Conservation (phyloP, 768 basidiomycete species). For the Pleurotus tuber-regium region DNA sequence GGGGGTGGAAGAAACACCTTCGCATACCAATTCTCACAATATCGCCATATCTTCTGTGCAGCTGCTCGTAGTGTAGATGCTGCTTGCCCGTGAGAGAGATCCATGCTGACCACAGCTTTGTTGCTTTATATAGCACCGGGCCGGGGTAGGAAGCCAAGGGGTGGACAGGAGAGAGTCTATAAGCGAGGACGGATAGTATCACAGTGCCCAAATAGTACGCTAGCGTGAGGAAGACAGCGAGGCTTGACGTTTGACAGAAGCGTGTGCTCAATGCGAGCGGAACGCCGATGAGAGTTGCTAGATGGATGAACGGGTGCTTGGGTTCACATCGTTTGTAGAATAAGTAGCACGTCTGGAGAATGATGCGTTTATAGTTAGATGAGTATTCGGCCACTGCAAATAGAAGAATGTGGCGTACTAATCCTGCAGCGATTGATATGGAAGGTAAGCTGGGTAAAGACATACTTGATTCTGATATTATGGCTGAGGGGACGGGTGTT, state of each 20-base stretch:
- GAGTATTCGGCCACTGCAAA: no score
- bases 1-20: background rate
- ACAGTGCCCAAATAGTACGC: conserved; percentile 15
- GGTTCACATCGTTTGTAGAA: background rate
- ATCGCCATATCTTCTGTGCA: conserved; percentile 53
- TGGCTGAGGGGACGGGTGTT: no score
- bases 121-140: conserved; percentile 35
- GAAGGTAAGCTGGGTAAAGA: no score
- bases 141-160: conserved; percentile 47
- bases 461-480: no score
- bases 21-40: conserved; percentile 48
- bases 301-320: background rate
- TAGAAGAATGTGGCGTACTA: no score
- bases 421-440: no score
- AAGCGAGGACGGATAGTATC: conserved; percentile 23
- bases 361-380: no score
- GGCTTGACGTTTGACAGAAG: background rate
- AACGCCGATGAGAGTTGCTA: background rate
- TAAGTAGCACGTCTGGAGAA: no score
- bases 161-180: conserved; percentile 47
- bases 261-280: background rate
- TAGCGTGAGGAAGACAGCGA: background rate
- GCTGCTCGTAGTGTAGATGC: conserved; percentile 37
- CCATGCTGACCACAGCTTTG: conserved; percentile 34
- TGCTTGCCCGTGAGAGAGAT: conserved; percentile 34